Percentiles rank a stretch among this genome's conserved stretches.
phyloP scores from a whole-genome alignment of 1,284 basidiomycete genomes.

The Pisolithus thermaeus region DNA sequence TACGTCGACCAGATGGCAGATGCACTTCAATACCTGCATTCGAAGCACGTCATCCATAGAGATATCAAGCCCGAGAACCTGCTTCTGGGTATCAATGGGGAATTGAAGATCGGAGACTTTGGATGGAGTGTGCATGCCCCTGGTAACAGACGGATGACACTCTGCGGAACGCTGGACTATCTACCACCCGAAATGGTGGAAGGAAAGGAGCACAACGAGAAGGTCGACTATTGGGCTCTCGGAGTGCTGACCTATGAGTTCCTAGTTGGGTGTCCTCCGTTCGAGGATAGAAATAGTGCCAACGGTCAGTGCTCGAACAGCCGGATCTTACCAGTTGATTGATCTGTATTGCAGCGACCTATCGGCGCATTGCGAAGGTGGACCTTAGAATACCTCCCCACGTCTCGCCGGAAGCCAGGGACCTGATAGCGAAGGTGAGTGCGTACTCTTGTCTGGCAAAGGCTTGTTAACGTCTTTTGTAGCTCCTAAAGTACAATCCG shows the following conservation, averaged over 20 bases:
- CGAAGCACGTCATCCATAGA: constrained; percentile 96
- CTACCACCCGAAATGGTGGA: constrained; percentile 99
- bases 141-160: constrained; percentile 79
- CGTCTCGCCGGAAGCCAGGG: constrained; percentile 61
- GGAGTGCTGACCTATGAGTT: constrained; percentile 98
- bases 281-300: constrained; percentile 81
- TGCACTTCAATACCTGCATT: constrained; percentile 88
- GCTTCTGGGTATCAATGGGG: constrained; percentile 90
- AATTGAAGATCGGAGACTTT: constrained; percentile 98
- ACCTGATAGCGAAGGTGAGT: constrained; percentile 56
- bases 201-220: constrained; percentile 78
- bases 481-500: constrained; percentile 89
- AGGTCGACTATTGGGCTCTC: constrained; percentile 95
- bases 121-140: constrained; percentile 99
- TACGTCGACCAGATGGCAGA: constrained; percentile 99
- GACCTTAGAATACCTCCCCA: constrained; percentile 72
- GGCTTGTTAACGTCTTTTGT: constrained; percentile 19
- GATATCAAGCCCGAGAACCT: constrained; percentile 99
- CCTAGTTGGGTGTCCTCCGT: constrained; percentile 87
- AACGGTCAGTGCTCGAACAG: constrained; percentile 46
- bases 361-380: constrained; percentile 78
- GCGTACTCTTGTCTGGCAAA: constrained; percentile 16
- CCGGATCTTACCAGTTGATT: not conserved
- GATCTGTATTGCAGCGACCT: constrained; percentile 57
- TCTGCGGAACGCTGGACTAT: constrained; percentile 96